Evolutionary conservation across 2,329 filamentous ascomycete genomes (phyloP), one percentile per base, ranked within the genome.

Genomic region (Colletotrichum euphorbiae): DNA sequence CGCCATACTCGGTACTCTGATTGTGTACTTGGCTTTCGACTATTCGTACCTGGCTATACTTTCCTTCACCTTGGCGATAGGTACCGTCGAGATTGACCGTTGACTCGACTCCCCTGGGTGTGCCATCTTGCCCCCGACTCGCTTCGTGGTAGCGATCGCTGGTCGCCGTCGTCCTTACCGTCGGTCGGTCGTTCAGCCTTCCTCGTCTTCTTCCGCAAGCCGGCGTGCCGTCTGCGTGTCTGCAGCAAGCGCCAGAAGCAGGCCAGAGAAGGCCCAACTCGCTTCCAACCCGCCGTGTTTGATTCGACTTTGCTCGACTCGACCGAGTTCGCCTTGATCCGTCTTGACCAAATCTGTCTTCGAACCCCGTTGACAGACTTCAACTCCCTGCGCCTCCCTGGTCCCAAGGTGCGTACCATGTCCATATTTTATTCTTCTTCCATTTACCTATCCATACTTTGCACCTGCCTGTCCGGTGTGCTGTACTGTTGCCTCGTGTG

Each of bases 331-430:
- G 52, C 52, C 58, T 54, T 17, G 31, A 48, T 28, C 46, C 58
- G 31, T 51, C 45, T 50, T 61, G 28, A 52, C 21, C 46, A 24
- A 51, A n/a, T 51, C 42, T 38, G 62, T 54, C 42, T 40, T 58
- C 28, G 55, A 46, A 42, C 58, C 63, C 58, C 15, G 45, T 54
- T 9, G 57, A 31, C 24, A 46, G 54, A 57, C 40, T 31, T 56
- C 36, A 19, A 55, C 42, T 63, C 51, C 59, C 59, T 67, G 59
- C 28, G 51, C 51, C 45, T 57, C 24, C 51, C 51, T 52, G 46
- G 43, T 31, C 31, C 51, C 21, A 40, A 67, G 64, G 64, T 67
- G 64, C 64, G 64, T 67, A 64, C 19, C 33, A 33, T 21, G 40
- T 31, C 4, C 15, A 50, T 24, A 50, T 24, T 8, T 33, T 50